phyloP scores from a whole-genome alignment of 495 filamentous ascomycete species.

The Penicillium parvum region DNA sequence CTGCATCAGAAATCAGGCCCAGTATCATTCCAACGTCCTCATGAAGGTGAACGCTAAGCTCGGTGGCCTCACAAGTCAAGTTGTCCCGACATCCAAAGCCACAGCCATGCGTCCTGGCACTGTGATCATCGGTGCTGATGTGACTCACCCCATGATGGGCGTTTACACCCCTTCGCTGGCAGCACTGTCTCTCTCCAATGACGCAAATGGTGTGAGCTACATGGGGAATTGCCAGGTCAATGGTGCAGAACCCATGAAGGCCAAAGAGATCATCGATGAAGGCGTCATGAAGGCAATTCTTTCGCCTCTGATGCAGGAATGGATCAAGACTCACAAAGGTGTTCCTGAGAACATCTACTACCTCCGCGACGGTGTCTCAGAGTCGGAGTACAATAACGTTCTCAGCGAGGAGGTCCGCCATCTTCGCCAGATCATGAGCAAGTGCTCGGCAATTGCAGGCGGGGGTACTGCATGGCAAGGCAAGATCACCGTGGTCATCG shows the following conservation, averaged over 20 bases:
- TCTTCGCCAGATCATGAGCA: too few relatives aligned
- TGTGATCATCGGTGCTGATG: slow-evolving; percentile 82
- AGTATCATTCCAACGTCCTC: slow-evolving; percentile 82
- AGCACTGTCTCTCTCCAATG: slow-evolving; percentile 78
- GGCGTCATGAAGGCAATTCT: slow-evolving; percentile 62
- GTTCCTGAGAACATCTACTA: slow-evolving; percentile 66
- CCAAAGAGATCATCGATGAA: slow-evolving; percentile 67
- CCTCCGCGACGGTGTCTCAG: slow-evolving; percentile 90
- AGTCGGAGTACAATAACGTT: slow-evolving; percentile 75
- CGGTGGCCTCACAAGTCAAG: slow-evolving; percentile 66
- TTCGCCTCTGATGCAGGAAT: slow-evolving; percentile 55
- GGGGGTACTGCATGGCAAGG: too few relatives aligned
- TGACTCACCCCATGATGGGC: slow-evolving; percentile 76
- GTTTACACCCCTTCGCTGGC: slow-evolving; percentile 68
- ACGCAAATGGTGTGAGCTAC: slow-evolving; percentile 64
- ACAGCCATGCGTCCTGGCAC: slow-evolving; percentile 48
- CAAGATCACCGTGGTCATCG: too few relatives aligned
- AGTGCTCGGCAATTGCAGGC: too few relatives aligned
- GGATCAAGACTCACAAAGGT: slow-evolving; percentile 50
- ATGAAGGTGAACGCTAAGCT: slow-evolving; percentile 97
- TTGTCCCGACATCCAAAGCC: slow-evolving; percentile 28
- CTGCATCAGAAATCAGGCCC: slow-evolving; percentile 55
- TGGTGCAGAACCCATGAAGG: too few relatives aligned
- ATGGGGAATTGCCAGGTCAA: slow-evolving; percentile 74
- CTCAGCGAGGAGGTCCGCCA: slow-evolving; percentile 77